These are phyloP conservation scores for Sarocladium brachiariae DNA, from an alignment of 2,329 filamentous ascomycete species.

Conservation along the genomic window DNA sequence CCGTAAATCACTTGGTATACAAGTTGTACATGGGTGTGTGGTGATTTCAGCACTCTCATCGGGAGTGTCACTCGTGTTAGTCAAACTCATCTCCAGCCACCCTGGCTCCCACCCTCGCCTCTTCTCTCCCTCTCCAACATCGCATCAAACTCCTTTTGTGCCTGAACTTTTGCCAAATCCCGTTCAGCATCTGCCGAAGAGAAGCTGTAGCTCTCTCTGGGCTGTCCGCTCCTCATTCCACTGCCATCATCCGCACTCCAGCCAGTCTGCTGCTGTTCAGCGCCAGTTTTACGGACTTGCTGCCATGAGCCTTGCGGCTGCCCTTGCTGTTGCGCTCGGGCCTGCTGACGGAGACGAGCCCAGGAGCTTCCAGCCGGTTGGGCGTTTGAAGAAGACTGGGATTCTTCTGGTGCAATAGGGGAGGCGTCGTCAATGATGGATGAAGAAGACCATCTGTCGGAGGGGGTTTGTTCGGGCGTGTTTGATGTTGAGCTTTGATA, in stretches of 20 bases:
- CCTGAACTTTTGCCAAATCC: slow-evolving; percentile 33
- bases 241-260: slow-evolving; percentile 21
- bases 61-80: no score
- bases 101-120: slow-evolving; percentile 20
- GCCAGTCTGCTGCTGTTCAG: slow-evolving; percentile 12
- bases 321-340: slow-evolving; percentile 17
- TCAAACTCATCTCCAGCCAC: slow-evolving; percentile 7
- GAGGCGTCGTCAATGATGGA: slow-evolving; percentile 36
- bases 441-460: slow-evolving; percentile 20
- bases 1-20: no score
- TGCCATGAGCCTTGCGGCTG: slow-evolving; percentile 1
- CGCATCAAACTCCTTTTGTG: slow-evolving; percentile 44
- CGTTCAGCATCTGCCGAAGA: slow-evolving; percentile 30
- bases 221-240: slow-evolving; percentile 12
- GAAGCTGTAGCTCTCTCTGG: slow-evolving; percentile 27
- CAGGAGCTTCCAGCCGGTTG: slow-evolving; percentile 26
- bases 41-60: no score
- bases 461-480: background rate
- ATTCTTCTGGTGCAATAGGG: slow-evolving; percentile 27
- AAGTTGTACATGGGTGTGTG: no score
- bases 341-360: slow-evolving; percentile 37
- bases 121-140: slow-evolving; percentile 39
- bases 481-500: slow-evolving; percentile 1
- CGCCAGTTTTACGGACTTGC: background rate
- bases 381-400: slow-evolving; percentile 5